Conservation (phyloP, 2,329 filamentous ascomycete genomes). For the Dactylellina cionopaga region DNA sequence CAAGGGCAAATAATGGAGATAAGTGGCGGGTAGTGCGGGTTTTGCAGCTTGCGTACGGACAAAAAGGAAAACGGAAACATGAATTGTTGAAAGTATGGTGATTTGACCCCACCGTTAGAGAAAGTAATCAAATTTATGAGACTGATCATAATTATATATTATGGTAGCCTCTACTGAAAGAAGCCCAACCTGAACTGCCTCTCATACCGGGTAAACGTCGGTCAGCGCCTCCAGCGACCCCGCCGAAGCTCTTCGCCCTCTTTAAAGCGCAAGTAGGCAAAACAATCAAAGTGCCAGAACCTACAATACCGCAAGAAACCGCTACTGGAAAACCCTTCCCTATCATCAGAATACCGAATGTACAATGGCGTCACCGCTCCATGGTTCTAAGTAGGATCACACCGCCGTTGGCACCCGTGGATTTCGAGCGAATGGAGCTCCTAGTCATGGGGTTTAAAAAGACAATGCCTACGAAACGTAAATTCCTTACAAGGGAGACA, state of each 20-base stretch:
- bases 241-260: conserved; percentile 50
- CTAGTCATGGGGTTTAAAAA: conserved; percentile 52
- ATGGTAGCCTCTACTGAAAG: conserved; percentile 16
- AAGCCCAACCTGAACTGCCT: conserved; percentile 49
- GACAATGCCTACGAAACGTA: conserved; percentile 53
- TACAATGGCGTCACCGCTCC: conserved; percentile 52
- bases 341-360: conserved; percentile 53
- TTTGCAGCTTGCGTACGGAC: conserved; percentile 55
- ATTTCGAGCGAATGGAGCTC: conserved; percentile 52
- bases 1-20: conserved; percentile 55
- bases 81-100: conserved; percentile 54
- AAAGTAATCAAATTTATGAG: background rate
- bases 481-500: conserved; percentile 34
- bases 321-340: conserved; percentile 54
- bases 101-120: background rate
- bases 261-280: conserved; percentile 50
- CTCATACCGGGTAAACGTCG: conserved; percentile 51
- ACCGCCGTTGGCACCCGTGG: conserved; percentile 50
- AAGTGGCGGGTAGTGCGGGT: conserved; percentile 54
- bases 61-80: conserved; percentile 53
- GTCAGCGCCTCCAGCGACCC: conserved; percentile 47
- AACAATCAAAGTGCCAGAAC: conserved; percentile 42
- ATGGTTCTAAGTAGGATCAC: conserved; percentile 47
- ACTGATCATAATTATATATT: background rate
- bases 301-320: conserved; percentile 54